Evolutionary conservation across 2,329 filamentous ascomycete genomes (phyloP), one percentile per base, ranked within the genome.

Genomic region (Phyllosticta citrichinensis): DNA sequence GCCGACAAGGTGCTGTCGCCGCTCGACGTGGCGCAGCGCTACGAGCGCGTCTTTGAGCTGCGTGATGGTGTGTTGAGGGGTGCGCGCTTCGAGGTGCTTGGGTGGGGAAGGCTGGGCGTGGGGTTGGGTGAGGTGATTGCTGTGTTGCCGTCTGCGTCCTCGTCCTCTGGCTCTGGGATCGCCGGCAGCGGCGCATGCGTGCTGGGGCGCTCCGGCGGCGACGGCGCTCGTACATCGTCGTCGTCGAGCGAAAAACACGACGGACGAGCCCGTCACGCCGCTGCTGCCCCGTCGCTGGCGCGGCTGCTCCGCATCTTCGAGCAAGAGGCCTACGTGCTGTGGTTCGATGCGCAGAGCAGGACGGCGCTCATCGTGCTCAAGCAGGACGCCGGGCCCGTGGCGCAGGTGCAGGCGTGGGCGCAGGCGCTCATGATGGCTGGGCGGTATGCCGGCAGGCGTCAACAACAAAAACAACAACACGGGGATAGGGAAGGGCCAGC

Each of bases 31-130:
- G 81, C 89, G 0, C 53, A 68, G 65, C 22, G 33, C 11, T 70
- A 74, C 63, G 84, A 87, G 71, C 74, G 76, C 17, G 81, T 87
- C 60, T 86, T 87, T 64, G 82, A 81, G 56, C 14, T 56, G 22
- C 75, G 77, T 55, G 87, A 91, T 70, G 83, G 80, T 19, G 83
- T 91, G 22, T 73, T 97, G n/a, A 76, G 81, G 55, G 81, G 80
- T 74, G 72, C 67, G 40, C 71, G 75, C 35, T 75, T 73, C 57
- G 62, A 67, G n/a, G 66, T 75, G 10, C 65, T 86, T 19, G 85
- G 84, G 2, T 76, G 75, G 60, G 83, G 81, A 65, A 75, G 71
- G 22, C 79, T 88, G 60, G 85, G 85, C 58, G 70, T 79, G 3
- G 70, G 75, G 5, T 66, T 85, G 5, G 61, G 66, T 30, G 65